A percentile compares a stretch with the other conserved stretches of the same genome.
phyloP scores from a whole-genome alignment of 2,329 filamentous ascomycete genomes.

The Penicillium nordicum region DNA sequence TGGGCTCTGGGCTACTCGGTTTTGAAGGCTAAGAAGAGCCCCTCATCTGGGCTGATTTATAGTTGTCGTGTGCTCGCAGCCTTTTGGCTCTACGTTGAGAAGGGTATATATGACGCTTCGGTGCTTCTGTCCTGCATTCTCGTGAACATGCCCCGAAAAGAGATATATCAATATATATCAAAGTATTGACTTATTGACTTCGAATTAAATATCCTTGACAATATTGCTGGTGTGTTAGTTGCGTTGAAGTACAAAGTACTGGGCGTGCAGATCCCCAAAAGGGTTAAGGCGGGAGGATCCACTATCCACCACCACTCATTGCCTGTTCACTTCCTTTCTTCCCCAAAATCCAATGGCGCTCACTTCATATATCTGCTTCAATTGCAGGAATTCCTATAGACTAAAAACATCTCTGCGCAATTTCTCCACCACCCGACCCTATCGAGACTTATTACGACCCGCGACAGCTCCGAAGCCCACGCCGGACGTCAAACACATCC shows the following conservation, averaged over 20 bases:
- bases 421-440: slow-evolving; percentile 22
- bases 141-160: no score
- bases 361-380: slow-evolving; percentile 33
- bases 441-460: slow-evolving; percentile 48
- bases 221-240: no score
- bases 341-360: slow-evolving; percentile 22
- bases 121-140: no score
- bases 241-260: neutral
- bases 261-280: slow-evolving; percentile 3
- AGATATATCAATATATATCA: no score
- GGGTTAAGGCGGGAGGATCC: slow-evolving; percentile 14
- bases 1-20: no score
- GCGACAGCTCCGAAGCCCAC: slow-evolving; percentile 73
- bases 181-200: no score
- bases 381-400: slow-evolving; percentile 28
- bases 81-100: no score
- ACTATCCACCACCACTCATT: slow-evolving; percentile 1
- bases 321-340: slow-evolving; percentile 8
- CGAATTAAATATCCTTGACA: no score
- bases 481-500: slow-evolving; percentile 86
- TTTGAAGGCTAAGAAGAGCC: no score
- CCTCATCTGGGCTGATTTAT: no score
- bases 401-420: slow-evolving; percentile 16
- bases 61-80: no score
- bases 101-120: no score